These are phyloP conservation scores for Jacaranda mimosifolia DNA, from an alignment of 257 asterid species.

Conservation along the genomic window DNA sequence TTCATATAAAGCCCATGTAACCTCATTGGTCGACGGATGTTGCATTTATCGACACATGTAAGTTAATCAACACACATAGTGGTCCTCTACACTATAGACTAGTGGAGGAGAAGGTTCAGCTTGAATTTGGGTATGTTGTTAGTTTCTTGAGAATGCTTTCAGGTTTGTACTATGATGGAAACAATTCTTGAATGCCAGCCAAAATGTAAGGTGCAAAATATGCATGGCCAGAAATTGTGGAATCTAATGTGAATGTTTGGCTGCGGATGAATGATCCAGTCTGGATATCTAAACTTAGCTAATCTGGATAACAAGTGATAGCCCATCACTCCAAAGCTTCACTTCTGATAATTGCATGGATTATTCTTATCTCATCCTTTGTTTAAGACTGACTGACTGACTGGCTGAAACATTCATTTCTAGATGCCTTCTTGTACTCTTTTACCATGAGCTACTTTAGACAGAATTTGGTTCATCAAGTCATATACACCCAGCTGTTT, in stretches of 20 bases:
- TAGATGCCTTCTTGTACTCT: too few species aligned
- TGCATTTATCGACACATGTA: not conserved
- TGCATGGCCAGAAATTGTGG: conserved; percentile 33
- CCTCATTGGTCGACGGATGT: not conserved
- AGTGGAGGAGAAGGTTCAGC: conserved; percentile 8
- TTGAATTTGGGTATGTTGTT: conserved; percentile 23
- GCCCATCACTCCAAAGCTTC: not conserved
- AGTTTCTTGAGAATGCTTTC: conserved; percentile 10
- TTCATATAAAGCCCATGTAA: not conserved
- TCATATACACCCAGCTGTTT: too few species aligned
- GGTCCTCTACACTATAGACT: not conserved
- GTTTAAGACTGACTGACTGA: not conserved
- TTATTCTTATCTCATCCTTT: not conserved
- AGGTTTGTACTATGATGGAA: conserved; percentile 18
- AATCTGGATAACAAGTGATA: conserved; percentile 3
- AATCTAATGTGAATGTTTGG: conserved; percentile 30
- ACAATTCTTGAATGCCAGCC: conserved; percentile 17
- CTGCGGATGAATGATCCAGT: conserved; percentile 36
- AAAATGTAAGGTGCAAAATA: conserved; percentile 30
- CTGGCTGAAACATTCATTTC: too few species aligned
- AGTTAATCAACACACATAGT: not conserved
- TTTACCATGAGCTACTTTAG: too few species aligned
- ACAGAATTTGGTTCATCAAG: too few species aligned
- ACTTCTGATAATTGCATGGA: not conserved
- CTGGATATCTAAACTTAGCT: conserved; percentile 27